phyloP scores from a whole-genome alignment of 2,329 filamentous ascomycete genomes.

The Fusarium avenaceum region DNA sequence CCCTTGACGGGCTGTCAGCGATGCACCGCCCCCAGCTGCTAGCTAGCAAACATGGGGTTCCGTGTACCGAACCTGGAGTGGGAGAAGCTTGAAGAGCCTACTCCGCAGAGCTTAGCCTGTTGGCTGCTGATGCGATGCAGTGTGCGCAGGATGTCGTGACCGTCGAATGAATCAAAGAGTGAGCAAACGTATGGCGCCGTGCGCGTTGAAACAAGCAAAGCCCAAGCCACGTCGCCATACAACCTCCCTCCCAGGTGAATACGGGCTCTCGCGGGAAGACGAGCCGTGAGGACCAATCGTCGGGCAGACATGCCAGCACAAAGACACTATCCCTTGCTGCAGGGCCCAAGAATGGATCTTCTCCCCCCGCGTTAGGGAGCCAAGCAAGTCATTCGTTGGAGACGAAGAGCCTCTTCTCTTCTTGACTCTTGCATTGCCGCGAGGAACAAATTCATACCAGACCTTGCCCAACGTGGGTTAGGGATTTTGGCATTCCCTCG shows the following conservation, averaged over 20 bases:
- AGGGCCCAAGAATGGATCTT: slow-evolving; percentile 21
- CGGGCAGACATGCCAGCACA: slow-evolving; percentile 27
- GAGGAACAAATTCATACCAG: slow-evolving; percentile 16
- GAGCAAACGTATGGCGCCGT: slow-evolving; percentile 25
- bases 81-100: neutral
- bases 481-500: slow-evolving; percentile 23
- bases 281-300: slow-evolving; percentile 34
- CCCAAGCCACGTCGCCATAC: slow-evolving; percentile 38
- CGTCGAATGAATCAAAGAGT: slow-evolving; percentile 24
- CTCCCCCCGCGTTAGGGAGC: slow-evolving; percentile 26
- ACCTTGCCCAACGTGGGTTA: slow-evolving; percentile 19
- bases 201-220: slow-evolving; percentile 30
- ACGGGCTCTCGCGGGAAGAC: slow-evolving; percentile 33
- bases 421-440: slow-evolving; percentile 17
- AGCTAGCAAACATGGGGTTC: neutral
- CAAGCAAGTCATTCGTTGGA: slow-evolving; percentile 29
- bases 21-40: slow-evolving; percentile 12
- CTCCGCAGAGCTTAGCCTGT: no score
- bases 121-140: neutral
- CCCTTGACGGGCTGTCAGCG: slow-evolving; percentile 28
- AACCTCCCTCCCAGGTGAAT: slow-evolving; percentile 20
- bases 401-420: slow-evolving; percentile 38
- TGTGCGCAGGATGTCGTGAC: neutral
- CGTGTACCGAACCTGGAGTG: neutral
- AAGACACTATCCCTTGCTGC: slow-evolving; percentile 29